These are phyloP conservation scores for Pyrenophora tritici-repentis DNA, from an alignment of 2,329 filamentous ascomycete genomes.

Conservation along the genomic window DNA sequence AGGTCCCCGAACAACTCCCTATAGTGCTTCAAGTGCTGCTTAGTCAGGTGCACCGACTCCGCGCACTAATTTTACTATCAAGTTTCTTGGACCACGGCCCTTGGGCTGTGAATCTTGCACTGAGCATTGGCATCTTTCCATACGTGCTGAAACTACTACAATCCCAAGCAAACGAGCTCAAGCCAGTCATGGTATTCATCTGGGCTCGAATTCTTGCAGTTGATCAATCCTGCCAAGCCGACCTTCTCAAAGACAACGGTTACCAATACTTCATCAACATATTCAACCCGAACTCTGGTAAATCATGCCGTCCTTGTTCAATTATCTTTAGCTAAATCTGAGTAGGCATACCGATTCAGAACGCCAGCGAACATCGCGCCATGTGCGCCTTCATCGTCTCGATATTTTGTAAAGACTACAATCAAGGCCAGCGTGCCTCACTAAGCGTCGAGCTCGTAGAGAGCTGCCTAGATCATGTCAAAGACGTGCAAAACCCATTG, in stretches of 20 bases:
- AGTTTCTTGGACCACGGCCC: constrained; percentile 94
- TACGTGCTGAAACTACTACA: constrained; percentile 98
- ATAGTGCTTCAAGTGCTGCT: constrained; percentile 95
- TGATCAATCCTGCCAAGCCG: constrained; percentile 89
- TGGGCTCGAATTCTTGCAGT: constrained; percentile 96
- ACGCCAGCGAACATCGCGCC: constrained; percentile 91
- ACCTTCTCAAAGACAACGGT: constrained; percentile 94
- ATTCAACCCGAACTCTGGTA: constrained; percentile 75
- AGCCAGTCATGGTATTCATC: constrained; percentile 99
- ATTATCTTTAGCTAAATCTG: constrained; percentile 11
- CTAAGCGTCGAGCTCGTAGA: constrained; percentile 89
- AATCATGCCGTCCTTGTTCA: background rate
- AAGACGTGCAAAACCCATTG: constrained; percentile 84
- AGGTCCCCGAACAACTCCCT: constrained; percentile 89
- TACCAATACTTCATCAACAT: constrained; percentile 97
- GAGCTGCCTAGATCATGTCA: constrained; percentile 81
- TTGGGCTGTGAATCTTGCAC: constrained; percentile 96
- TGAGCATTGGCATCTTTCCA: constrained; percentile 98
- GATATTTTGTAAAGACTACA: constrained; percentile 95
- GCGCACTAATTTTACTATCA: constrained; percentile 87
- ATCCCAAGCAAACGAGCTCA: constrained; percentile 90
- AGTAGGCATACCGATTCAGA: constrained; percentile 76
- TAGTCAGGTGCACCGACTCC: constrained; percentile 90
- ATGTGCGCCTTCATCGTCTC: constrained; percentile 99
- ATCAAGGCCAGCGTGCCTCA: constrained; percentile 88